phyloP scores from a whole-genome alignment of 192 early-diverging fungal species.

The Phlyctochytrium planicorne region DNA sequence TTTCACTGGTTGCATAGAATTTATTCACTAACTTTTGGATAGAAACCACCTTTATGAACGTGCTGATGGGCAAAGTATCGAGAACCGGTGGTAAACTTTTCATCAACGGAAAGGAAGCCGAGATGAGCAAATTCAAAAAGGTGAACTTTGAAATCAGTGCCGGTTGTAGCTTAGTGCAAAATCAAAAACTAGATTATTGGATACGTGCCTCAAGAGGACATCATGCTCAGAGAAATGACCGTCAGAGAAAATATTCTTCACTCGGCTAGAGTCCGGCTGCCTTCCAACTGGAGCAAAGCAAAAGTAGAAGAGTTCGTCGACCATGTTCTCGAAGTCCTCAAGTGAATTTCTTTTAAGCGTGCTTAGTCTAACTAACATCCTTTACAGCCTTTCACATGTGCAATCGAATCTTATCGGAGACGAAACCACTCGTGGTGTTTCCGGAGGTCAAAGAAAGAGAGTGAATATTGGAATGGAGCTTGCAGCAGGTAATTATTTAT shows the following conservation, averaged over 20 bases:
- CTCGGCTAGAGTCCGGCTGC: constrained; percentile 74
- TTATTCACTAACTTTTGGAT: neutral
- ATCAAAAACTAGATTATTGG: constrained; percentile 41
- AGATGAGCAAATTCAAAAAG: constrained; percentile 42
- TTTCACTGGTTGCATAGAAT: neutral
- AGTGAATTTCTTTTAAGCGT: neutral
- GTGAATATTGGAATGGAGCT: constrained; percentile 80
- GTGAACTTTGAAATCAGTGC: too few relatives aligned
- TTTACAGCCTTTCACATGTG: constrained; percentile 43
- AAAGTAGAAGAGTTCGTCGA: constrained; percentile 49
- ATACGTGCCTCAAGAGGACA: constrained; percentile 49
- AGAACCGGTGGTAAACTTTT: constrained; percentile 39
- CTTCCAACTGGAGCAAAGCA: constrained; percentile 43
- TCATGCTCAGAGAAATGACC: constrained; percentile 42
- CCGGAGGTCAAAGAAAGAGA: constrained; percentile 71
- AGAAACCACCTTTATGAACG: constrained; percentile 51
- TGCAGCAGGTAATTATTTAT: constrained; percentile 27
- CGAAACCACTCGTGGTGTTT: constrained; percentile 63
- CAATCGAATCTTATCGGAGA: constrained; percentile 57
- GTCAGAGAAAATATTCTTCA: constrained; percentile 65
- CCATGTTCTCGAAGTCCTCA: constrained; percentile 46
- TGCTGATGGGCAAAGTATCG: constrained; percentile 38
- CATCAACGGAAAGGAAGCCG: constrained; percentile 38
- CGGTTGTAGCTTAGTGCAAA: constrained; percentile 24
- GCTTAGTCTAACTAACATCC: neutral